phyloP scores from a whole-genome alignment of 2,329 filamentous ascomycete species.

The Talaromyces sp. region DNA sequence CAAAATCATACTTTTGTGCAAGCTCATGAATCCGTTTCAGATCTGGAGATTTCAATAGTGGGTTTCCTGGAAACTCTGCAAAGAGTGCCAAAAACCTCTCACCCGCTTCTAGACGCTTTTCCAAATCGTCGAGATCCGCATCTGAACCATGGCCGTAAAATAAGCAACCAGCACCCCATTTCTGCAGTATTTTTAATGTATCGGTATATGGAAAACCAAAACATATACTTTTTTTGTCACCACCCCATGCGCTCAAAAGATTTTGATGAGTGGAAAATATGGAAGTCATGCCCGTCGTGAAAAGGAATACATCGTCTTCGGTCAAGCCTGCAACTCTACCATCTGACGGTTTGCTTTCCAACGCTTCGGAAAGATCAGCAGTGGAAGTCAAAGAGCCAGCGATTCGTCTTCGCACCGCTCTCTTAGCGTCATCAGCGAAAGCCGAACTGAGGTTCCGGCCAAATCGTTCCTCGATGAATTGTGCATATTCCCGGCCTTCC shows the following conservation, averaged over 20 bases:
- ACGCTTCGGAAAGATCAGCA: constrained; percentile 58
- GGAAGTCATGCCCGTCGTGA: constrained; percentile 87
- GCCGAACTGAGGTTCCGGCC: constrained; percentile 82
- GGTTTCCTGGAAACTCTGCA: constrained; percentile 93
- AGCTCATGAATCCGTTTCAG: constrained; percentile 72
- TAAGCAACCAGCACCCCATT: constrained; percentile 81
- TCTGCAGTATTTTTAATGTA: constrained; percentile 89
- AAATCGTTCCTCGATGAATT: constrained; percentile 90
- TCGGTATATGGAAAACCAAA: constrained; percentile 98
- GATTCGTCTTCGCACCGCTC: constrained; percentile 81
- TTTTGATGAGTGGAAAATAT: constrained; percentile 84
- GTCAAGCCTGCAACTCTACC: constrained; percentile 53
- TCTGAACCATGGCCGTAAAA: constrained; percentile 82
- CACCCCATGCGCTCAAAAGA: constrained; percentile 60
- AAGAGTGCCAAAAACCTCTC: constrained; percentile 79
- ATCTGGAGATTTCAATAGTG: constrained; percentile 78
- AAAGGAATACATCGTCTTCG: constrained; percentile 85
- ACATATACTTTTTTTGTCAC: constrained; percentile 67
- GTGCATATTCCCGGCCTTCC: constrained; percentile 61
- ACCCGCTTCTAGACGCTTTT: constrained; percentile 63
- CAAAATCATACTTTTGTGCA: constrained; percentile 80
- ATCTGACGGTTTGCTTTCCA: constrained; percentile 37
- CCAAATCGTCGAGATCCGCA: constrained; percentile 77
- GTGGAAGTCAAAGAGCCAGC: constrained; percentile 76
- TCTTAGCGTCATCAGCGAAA: constrained; percentile 73